Evolutionary conservation across 768 basidiomycete species (phyloP), one percentile per base, ranked within the genome.

Genomic region (Trametes villosa): DNA sequence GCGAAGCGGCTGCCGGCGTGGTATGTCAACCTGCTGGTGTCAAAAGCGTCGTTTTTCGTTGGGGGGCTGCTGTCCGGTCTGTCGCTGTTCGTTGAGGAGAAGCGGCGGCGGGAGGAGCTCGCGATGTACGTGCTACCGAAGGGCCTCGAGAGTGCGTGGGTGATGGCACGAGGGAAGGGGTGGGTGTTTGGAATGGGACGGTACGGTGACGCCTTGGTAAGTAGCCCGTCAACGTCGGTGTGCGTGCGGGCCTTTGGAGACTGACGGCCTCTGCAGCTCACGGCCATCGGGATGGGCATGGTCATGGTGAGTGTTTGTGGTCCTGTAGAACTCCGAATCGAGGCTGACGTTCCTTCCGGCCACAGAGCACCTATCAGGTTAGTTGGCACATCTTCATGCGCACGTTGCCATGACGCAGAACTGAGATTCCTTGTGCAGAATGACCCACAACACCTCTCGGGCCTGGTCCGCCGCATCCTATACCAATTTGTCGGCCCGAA

Each of bases 101-200:
- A 85, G 76, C 83, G 88, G 67, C 81, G 96, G n/a, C 82, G 95
- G 5, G 90, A 85, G 1, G 96, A 98, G 75, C 77, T 98, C 64
- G 94, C 95, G 62, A 92, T 94, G 94, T 94, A 90, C 70, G 89
- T 87, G 1, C 75, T 98, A 26, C 96, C 96, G 4, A 92, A 94
- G 72, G 92, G 85, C 0, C 72, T 98, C 34, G 95, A 98, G 77
- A 92, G 92, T 54, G 84, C 85, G n/a, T 98, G 94, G 95, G 79
- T 87, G 0, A 85, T 87, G 70, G 84, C 88, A 9, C 75, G 91
- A 26, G 89, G 90, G 15, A 84, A 86, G 62, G 89, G 91, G 1
- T 85, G 84, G 75, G 89, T 95, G 46, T 85, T 87, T 62, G 79
- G 79, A 64, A 87, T 87, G 31, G 89, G 88, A 9, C 82, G 84